phyloP scores from a whole-genome alignment of 2,329 filamentous ascomycete species.

The Pseudocercospora fijiensis region DNA sequence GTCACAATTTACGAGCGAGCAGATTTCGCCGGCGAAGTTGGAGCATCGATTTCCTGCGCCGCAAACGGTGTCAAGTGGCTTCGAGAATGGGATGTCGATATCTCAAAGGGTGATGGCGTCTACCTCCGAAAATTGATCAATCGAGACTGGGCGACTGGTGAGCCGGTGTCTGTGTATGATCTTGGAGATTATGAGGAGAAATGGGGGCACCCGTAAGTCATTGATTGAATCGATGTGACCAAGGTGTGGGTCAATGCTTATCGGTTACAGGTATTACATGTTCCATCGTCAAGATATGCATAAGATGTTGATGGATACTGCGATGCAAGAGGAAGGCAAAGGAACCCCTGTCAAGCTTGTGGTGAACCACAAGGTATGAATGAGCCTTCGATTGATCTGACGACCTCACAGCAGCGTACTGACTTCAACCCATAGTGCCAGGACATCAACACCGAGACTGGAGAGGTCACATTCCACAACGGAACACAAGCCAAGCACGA shows the following conservation, averaged over 20 bases:
- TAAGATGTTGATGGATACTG: slow-evolving; percentile 62
- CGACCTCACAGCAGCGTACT: slow-evolving; percentile 8
- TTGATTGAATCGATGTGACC: neutral
- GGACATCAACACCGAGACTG: slow-evolving; percentile 51
- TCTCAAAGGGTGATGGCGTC: slow-evolving; percentile 64
- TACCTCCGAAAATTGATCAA: slow-evolving; percentile 66
- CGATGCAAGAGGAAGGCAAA: slow-evolving; percentile 52
- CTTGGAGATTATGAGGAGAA: slow-evolving; percentile 63
- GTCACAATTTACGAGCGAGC: slow-evolving; percentile 63
- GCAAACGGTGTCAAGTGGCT: slow-evolving; percentile 70
- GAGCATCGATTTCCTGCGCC: slow-evolving; percentile 66
- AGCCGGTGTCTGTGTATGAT: slow-evolving; percentile 63
- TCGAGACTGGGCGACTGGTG: slow-evolving; percentile 67
- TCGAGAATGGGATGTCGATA: slow-evolving; percentile 66
- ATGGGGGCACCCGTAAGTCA: slow-evolving; percentile 58
- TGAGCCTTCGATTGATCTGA: slow-evolving; percentile 37
- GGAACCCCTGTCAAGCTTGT: slow-evolving; percentile 55
- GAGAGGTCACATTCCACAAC: slow-evolving; percentile 55
- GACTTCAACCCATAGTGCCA: slow-evolving; percentile 41
- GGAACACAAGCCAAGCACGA: slow-evolving; percentile 55
- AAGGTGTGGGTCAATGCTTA: neutral
- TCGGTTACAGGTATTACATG: slow-evolving; percentile 57
- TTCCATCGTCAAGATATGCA: slow-evolving; percentile 71
- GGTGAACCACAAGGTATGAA: slow-evolving; percentile 53
- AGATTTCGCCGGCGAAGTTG: slow-evolving; percentile 67